Evolutionary conservation across 2,329 filamentous ascomycete species (phyloP), one percentile per base, ranked within the genome.

Genomic region (Penicillium occitanis): DNA sequence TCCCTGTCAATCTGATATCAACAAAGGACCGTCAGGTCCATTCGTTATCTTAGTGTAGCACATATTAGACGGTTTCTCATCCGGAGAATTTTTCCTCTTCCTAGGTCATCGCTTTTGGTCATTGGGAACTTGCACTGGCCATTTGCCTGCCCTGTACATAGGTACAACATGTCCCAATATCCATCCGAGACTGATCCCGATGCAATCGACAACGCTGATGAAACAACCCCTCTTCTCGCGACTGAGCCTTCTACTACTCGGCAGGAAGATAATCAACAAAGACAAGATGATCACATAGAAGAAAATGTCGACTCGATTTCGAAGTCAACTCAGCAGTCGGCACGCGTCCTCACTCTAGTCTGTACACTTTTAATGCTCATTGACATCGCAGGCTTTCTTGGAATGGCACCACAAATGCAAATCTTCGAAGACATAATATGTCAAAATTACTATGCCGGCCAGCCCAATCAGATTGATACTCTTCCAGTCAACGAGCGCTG

Each of bases 401-500:
- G 67, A 1, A 33, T 65, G 14, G 72, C 74, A 1, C 73, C 74
- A 1, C 71, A 75, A 64, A 69, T 70, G n/a, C 69, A 69, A 3
- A 71, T 75, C 5, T 73, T 73, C 35, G 70, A 75, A 55, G 65
- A 70, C 17, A 73, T 74, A 51, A 70, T 74, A 55, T 73, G 74
- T 48, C 69, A 68, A 22, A 69, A 73, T 11, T 69, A 73, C 51
- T 68, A 69, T 59, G 58, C 44, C 19, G 33, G 50, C 4, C 42
- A 64, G 11, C 17, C 28, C 1, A 22, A 11, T 11, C 50, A n/a
- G 3, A 30, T 51, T 1, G 48, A 28, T 5, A 28, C 14, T 35
- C 25, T 53, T n/a, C 48, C 67, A 2, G 22, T 60, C 48, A 66
- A 68, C 1, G 67, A 60, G 2, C 48, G 60, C 25, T 76, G 74